Evolutionary conservation across 805 yeast genomes (phyloP).

Genomic region (Monosporozyma yasuniensis): DNA sequence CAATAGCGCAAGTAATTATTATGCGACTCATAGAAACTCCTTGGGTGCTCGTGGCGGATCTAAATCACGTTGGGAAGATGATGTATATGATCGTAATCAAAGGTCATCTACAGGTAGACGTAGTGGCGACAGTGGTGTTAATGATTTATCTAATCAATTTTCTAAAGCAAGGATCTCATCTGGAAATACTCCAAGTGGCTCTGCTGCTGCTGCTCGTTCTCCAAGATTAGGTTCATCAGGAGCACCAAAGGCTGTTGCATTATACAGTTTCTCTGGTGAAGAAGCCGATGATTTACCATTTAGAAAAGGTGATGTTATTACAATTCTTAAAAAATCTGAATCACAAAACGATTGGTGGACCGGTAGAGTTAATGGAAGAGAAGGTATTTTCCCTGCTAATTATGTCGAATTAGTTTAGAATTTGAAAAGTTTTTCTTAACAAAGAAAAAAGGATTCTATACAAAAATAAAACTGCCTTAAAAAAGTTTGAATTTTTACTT

Average conservation of each 20-base stretch:
- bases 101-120: neutral
- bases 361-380: constrained; percentile 71
- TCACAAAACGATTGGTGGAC: constrained; percentile 99
- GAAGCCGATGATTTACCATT: constrained; percentile 89
- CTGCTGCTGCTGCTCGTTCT: constrained; percentile 5
- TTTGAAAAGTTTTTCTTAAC: constrained; percentile 51
- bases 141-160: constrained; percentile 34
- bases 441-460: neutral
- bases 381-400: constrained; percentile 96
- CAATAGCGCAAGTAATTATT: constrained; percentile 36
- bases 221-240: constrained; percentile 12
- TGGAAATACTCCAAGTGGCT: constrained; percentile 21
- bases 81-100: constrained; percentile 51
- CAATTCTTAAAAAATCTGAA: constrained; percentile 74
- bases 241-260: constrained; percentile 79
- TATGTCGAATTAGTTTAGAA: constrained; percentile 52
- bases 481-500: neutral
- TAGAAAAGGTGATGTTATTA: constrained; percentile 88
- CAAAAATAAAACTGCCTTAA: neutral
- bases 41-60: constrained; percentile 15
- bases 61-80: constrained; percentile 75
- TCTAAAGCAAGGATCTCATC: constrained; percentile 30
- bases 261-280: constrained; percentile 83
- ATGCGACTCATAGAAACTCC: constrained; percentile 24
- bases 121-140: constrained; percentile 24